Evolutionary conservation across 2,329 filamentous ascomycete genomes (phyloP).

Genomic region (Pseudocercospora macadamiae): DNA sequence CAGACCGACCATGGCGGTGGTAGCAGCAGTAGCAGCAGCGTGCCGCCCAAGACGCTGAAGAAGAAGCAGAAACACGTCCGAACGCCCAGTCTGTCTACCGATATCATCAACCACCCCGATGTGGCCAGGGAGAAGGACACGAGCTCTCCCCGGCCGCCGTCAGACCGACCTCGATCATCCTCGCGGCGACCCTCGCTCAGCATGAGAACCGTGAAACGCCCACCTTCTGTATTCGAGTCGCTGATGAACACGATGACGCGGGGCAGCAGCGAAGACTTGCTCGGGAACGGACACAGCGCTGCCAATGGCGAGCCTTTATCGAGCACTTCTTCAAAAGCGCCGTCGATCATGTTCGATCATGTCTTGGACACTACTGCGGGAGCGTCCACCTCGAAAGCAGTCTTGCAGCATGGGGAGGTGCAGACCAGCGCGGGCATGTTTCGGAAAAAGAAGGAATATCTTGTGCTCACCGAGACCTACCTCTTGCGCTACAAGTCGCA

Average conservation of each 20-base stretch:
- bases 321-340: conserved; percentile 53
- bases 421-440: conserved; percentile 72
- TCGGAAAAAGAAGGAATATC: conserved; percentile 71
- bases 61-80: conserved; percentile 33
- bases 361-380: conserved; percentile 23
- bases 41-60: conserved; percentile 23
- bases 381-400: conserved; percentile 41
- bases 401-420: conserved; percentile 69
- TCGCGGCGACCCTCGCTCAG: conserved; percentile 35
- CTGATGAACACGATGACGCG: conserved; percentile 53
- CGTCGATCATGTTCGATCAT: conserved; percentile 51
- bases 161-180: conserved; percentile 27
- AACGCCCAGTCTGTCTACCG: conserved; percentile 24
- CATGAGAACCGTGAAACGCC: conserved; percentile 38
- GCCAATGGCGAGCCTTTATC: conserved; percentile 49
- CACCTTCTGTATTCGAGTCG: conserved; percentile 62
- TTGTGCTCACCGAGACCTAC: conserved; percentile 71
- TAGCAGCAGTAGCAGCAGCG: conserved; percentile 13
- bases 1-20: conserved; percentile 18
- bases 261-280: conserved; percentile 52
- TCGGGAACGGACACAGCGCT: conserved; percentile 13
- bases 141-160: conserved; percentile 20
- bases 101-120: conserved; percentile 30
- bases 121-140: conserved; percentile 26
- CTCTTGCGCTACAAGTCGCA: conserved; percentile 70